Conservation (phyloP, 2,329 filamentous ascomycete genomes). For the Paramyrothecium roridum region DNA sequence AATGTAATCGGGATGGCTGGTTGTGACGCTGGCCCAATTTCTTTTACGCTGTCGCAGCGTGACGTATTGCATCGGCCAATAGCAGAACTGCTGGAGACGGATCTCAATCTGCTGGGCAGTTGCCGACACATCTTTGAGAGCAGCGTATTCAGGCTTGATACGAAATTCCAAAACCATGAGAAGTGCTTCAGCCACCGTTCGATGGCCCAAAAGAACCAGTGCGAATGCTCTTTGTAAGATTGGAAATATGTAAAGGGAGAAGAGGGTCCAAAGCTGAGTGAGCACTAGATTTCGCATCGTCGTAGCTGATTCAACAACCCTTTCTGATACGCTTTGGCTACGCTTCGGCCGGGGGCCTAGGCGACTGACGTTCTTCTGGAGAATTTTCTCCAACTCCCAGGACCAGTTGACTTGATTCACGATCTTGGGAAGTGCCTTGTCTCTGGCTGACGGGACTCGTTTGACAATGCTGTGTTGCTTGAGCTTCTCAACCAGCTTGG, state of each 20-base stretch:
- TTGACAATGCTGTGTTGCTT: constrained; percentile 82
- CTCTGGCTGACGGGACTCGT: constrained; percentile 75
- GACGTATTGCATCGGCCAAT: constrained; percentile 96
- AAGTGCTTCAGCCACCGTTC: constrained; percentile 75
- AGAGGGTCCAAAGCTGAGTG: constrained; percentile 65
- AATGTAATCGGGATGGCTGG: constrained; percentile 95
- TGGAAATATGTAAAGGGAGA: constrained; percentile 75
- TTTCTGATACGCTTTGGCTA: constrained; percentile 87
- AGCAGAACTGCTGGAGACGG: constrained; percentile 94
- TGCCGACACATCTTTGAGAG: constrained; percentile 91
- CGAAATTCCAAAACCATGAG: constrained; percentile 83
- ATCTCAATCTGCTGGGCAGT: constrained; percentile 98
- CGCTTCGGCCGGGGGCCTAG: constrained; percentile 79
- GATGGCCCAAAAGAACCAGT: constrained; percentile 74
- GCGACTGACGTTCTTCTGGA: constrained; percentile 87
- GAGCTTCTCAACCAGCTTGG: constrained; percentile 77
- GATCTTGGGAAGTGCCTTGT: constrained; percentile 75
- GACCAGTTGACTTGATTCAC: constrained; percentile 96
- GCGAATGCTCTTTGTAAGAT: constrained; percentile 71
- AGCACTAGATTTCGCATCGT: constrained; percentile 76
- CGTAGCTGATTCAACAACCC: constrained; percentile 88
- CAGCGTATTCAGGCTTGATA: constrained; percentile 71
- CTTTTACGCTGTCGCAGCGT: constrained; percentile 85
- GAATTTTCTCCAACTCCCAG: constrained; percentile 77
- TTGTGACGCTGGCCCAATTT: constrained; percentile 94